phyloP scores from a whole-genome alignment of 2,329 filamentous ascomycete genomes.

The Aspergillus intermedius region DNA sequence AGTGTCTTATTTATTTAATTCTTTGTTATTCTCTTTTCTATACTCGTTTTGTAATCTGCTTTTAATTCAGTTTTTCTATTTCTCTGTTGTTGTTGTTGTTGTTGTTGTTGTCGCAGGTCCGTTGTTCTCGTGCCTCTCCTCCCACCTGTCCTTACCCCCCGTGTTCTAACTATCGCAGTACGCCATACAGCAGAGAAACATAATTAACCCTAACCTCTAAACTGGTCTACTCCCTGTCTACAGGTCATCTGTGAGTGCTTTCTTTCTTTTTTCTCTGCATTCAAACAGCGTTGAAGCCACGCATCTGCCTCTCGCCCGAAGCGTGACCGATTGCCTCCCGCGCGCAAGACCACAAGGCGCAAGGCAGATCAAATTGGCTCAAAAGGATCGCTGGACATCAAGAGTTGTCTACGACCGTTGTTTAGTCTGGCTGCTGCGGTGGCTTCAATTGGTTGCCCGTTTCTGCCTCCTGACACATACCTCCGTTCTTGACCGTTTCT shows the following conservation, averaged over 20 bases:
- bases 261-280: constrained; percentile 4
- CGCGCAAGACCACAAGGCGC: background rate
- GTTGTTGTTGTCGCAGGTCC: constrained; percentile 1
- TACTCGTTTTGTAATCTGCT: constrained; percentile 1
- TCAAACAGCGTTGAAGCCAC: background rate
- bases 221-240: no score
- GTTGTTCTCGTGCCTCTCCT: background rate
- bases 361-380: no score
- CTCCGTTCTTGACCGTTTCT: background rate
- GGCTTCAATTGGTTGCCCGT: no score
- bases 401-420: no score
- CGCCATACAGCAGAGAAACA: no score
- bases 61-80: constrained; percentile 12
- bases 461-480: no score
- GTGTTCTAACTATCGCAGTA: no score
- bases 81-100: constrained; percentile 8
- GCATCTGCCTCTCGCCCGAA: constrained; percentile 1
- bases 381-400: no score
- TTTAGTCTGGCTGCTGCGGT: no score
- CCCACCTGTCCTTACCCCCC: background rate
- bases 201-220: no score
- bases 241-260: no score
- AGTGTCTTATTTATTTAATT: background rate
- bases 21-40: background rate
- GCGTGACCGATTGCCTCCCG: background rate